Percentiles rank a stretch among this genome's conserved stretches.
phyloP scores from a whole-genome alignment of 768 basidiomycete species.

The Kwoniella dejecticola region DNA sequence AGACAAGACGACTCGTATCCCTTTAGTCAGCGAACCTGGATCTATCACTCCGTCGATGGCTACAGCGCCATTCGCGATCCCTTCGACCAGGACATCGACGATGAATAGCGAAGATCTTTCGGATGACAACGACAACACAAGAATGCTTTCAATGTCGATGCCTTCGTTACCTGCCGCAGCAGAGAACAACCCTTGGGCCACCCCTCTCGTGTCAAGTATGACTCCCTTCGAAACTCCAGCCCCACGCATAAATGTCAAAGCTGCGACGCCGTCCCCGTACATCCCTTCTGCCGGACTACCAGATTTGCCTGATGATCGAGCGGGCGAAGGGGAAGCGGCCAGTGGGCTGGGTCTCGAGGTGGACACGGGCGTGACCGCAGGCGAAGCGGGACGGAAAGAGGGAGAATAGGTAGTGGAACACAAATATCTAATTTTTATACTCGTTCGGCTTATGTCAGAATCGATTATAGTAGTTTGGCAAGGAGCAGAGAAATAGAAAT shows the following conservation, averaged over 20 bases:
- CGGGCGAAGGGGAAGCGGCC: conserved; percentile 12
- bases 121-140: background rate
- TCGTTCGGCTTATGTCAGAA: too few relatives aligned
- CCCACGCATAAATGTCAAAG: conserved; percentile 8
- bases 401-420: too few relatives aligned
- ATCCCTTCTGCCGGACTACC: conserved; percentile 7
- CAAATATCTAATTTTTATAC: too few relatives aligned
- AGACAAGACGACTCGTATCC: background rate
- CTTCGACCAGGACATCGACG: background rate
- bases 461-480: too few relatives aligned
- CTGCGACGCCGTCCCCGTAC: conserved; percentile 16
- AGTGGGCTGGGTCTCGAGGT: conserved; percentile 15
- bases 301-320: conserved; percentile 7
- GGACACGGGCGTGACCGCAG: conserved; percentile 4
- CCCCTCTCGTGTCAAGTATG: background rate
- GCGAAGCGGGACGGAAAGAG: background rate
- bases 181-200: conserved; percentile 21
- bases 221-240: background rate
- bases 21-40: conserved; percentile 5
- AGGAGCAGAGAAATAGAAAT: too few relatives aligned
- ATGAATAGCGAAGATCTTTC: background rate
- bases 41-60: background rate
- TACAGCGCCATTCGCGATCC: background rate
- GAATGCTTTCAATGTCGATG: background rate
- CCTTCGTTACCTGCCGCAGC: conserved; percentile 12